Evolutionary conservation across 2,329 filamentous ascomycete genomes (phyloP).

Genomic region (Seiridium unicorne): DNA sequence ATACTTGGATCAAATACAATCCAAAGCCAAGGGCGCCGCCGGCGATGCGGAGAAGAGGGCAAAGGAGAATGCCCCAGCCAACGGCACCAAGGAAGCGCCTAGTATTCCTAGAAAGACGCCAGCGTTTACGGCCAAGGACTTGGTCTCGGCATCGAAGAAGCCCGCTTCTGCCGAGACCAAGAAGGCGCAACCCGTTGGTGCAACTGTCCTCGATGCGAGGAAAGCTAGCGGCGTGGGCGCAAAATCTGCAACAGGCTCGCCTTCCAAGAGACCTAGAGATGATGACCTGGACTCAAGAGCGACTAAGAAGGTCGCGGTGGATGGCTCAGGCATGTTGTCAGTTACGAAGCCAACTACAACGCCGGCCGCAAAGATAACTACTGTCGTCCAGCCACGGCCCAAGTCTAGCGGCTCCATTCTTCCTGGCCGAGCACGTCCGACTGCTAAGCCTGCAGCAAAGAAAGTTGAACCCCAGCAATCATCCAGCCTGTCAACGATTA

Average conservation of each 20-base stretch:
- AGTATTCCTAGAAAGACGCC: slow-evolving; percentile 2
- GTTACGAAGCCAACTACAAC: slow-evolving; percentile 27
- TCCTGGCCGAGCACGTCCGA: slow-evolving; percentile 46
- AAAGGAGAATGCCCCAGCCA: neutral
- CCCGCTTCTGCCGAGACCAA: neutral
- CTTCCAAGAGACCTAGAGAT: slow-evolving; percentile 11
- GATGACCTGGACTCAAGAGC: slow-evolving; percentile 10
- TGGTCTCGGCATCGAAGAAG: slow-evolving; percentile 11
- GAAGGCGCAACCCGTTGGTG: neutral
- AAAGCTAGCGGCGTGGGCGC: neutral
- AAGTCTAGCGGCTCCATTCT: slow-evolving; percentile 33
- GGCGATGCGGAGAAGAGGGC: slow-evolving; percentile 13
- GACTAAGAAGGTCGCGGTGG: slow-evolving; percentile 17
- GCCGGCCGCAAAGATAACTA: slow-evolving; percentile 13
- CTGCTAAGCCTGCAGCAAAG: slow-evolving; percentile 40
- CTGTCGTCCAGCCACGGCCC: slow-evolving; percentile 16
- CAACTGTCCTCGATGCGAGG: neutral
- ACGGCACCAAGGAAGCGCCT: neutral
- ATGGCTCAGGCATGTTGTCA: slow-evolving; percentile 14
- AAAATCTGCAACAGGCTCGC: slow-evolving; percentile 1
- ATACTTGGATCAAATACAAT: slow-evolving; percentile 38
- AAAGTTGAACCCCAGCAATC: slow-evolving; percentile 32
- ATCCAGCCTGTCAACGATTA: slow-evolving; percentile 46
- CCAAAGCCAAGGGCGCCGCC: slow-evolving; percentile 18
- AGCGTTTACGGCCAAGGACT: slow-evolving; percentile 6